These are phyloP conservation scores for Aspergillus funiculosus DNA, from an alignment of 495 filamentous ascomycete species.

Conservation along the genomic window DNA sequence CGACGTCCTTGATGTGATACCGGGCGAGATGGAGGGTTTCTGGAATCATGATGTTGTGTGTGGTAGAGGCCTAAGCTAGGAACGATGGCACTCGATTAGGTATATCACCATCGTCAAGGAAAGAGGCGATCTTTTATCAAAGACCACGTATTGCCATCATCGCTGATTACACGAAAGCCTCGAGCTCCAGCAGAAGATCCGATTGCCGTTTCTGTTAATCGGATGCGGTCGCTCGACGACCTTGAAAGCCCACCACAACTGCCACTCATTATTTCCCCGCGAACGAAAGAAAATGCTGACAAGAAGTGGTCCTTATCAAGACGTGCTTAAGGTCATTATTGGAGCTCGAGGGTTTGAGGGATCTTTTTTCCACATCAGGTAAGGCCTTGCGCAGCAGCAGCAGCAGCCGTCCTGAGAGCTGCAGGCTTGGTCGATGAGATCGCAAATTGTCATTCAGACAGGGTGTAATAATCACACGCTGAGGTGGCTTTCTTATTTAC, in stretches of 20 bases:
- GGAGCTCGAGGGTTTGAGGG: not conserved
- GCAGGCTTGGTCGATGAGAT: not conserved
- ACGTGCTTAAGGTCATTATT: not conserved
- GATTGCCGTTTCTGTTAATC: conserved; percentile 29
- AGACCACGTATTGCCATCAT: too few relatives aligned
- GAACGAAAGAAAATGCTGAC: conserved; percentile 1
- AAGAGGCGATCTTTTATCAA: not conserved
- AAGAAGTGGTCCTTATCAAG: conserved; percentile 2
- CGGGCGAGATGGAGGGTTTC: conserved; percentile 5
- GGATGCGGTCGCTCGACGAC: conserved; percentile 26
- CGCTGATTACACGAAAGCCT: not conserved
- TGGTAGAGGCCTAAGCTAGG: not conserved
- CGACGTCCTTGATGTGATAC: conserved; percentile 18
- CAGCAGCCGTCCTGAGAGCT: too few relatives aligned
- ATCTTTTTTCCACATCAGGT: conserved; percentile 17
- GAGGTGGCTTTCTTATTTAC: conserved; percentile 1
- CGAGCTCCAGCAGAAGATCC: not conserved
- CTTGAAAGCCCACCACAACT: not conserved
- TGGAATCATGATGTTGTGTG: conserved; percentile 9
- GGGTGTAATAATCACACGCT: not conserved
- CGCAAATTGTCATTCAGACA: conserved; percentile 4
- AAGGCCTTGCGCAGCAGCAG: conserved; percentile 7
- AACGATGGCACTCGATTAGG: not conserved
- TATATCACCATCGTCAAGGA: not conserved
- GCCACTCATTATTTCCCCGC: conserved; percentile 4